Conservation (phyloP, 495 filamentous ascomycete genomes). For the Aspergillus hancockii region DNA sequence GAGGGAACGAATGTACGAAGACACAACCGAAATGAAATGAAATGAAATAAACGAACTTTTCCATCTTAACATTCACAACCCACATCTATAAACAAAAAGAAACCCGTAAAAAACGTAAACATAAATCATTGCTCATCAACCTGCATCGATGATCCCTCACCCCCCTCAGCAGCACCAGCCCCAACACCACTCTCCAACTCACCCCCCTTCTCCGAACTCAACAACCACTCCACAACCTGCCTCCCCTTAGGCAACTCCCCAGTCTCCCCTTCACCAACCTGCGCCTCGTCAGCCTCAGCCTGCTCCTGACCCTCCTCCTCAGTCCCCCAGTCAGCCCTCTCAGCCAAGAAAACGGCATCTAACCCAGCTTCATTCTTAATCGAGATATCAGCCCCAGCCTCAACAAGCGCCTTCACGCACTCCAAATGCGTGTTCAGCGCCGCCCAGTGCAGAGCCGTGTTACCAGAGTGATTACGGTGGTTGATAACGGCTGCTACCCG, state of each 20-base stretch:
- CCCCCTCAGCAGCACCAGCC: slow-evolving; percentile 6
- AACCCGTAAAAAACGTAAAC: slow-evolving; percentile 11
- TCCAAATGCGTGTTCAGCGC: slow-evolving; percentile 82
- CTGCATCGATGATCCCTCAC: background rate
- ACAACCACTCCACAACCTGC: slow-evolving; percentile 51
- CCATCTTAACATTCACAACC: background rate
- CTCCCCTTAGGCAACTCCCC: slow-evolving; percentile 39
- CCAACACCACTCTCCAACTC: slow-evolving; percentile 38
- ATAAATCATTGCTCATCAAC: slow-evolving; percentile 19
- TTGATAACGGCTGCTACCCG: slow-evolving; percentile 54
- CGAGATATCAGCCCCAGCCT: slow-evolving; percentile 71
- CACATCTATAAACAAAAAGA: slow-evolving; percentile 9
- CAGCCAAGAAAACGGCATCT: slow-evolving; percentile 82
- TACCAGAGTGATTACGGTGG: slow-evolving; percentile 72
- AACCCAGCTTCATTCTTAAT: slow-evolving; percentile 80
- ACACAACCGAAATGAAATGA: background rate
- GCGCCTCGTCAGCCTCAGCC: slow-evolving; percentile 17
- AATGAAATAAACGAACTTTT: slow-evolving; percentile 12
- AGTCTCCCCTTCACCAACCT: slow-evolving; percentile 18
- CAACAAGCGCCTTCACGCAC: slow-evolving; percentile 72
- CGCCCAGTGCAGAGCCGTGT: slow-evolving; percentile 91
- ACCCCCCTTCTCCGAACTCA: slow-evolving; percentile 41
- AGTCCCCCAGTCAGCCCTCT: slow-evolving; percentile 55
- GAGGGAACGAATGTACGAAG: background rate
- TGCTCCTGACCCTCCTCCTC: slow-evolving; percentile 25